Base-by-base conservation (phyloP, 2,329 filamentous ascomycete species). In the Dichotomopilus funicola region DNA sequence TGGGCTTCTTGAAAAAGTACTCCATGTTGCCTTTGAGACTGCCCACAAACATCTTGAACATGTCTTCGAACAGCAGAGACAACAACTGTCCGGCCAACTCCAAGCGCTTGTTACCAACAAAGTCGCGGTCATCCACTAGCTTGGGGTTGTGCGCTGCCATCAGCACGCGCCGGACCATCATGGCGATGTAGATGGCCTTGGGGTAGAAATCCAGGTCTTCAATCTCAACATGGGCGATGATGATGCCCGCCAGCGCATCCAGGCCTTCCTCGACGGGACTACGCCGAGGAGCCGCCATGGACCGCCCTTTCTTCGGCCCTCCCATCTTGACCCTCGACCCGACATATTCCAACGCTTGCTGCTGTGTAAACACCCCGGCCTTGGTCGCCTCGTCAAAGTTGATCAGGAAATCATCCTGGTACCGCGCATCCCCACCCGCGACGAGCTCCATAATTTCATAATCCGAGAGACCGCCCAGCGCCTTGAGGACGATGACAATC, bases 31-130 rank as follows among this genome's bases (percentile, higher is more conserved):
- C 83, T 71, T 95, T 96, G 69, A 99, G 85, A 63, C 94, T 87
- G 56, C 82, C 82, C 65, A 89, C 88, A 71, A 96, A 96, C 58
- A 89, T 88, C 75, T 99, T 99, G 82, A 99, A 99, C 58, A 96
- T 73, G 77, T 99, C 95, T 71, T 99, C 95, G 63, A 99, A 99
- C 0, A 99, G 79, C 1, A 99, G 79, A 3, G 94, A 91, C 59
- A 99, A 75, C 68, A 99, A 85, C 72, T 97, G 94, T 0, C 94
- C 94, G 53, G 95, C 95, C 72, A 99, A 72, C 71, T 99, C 94
- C 44, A 99, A 77, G 58, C 94, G 85, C 73, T 99, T 99, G 74
- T 99, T 99, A 62, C 94, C 94, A 35, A 99, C 91, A 66, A 97
- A 99, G 72, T 99, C 95, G 67, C 94, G 83, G 69, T 99, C 94